Conservation (phyloP, 2,329 filamentous ascomycete genomes). For the Mollisia scopiformis region DNA sequence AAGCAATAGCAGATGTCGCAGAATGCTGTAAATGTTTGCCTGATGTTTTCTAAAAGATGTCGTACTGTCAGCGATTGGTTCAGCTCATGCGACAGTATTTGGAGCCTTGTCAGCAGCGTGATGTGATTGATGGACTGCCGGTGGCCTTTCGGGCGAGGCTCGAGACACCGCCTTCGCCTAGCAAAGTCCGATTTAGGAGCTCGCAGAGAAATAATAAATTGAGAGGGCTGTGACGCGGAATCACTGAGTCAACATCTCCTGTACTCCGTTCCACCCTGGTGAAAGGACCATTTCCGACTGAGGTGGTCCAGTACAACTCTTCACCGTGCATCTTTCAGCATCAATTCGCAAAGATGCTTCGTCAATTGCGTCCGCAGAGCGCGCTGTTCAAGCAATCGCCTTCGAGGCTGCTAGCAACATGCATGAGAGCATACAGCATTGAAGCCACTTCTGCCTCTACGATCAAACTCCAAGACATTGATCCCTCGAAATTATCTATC, state of each 20-base stretch:
- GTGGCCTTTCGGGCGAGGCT: slow-evolving; percentile 23
- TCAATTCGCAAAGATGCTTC: slow-evolving; percentile 46
- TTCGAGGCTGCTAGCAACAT: slow-evolving; percentile 39
- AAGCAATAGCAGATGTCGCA: background rate
- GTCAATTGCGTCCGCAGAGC: slow-evolving; percentile 47
- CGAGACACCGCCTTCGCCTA: background rate
- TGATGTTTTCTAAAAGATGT: slow-evolving; percentile 3
- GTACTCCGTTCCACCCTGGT: background rate
- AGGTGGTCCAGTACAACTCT: background rate
- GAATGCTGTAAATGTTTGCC: background rate
- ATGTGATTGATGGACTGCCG: slow-evolving; percentile 9
- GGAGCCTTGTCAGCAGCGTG: slow-evolving; percentile 16
- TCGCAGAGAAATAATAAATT: slow-evolving; percentile 17
- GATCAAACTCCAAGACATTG: slow-evolving; percentile 65
- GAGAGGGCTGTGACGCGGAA: background rate
- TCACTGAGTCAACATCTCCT: slow-evolving; percentile 12
- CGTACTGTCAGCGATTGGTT: slow-evolving; percentile 3
- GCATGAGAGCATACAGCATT: slow-evolving; percentile 53
- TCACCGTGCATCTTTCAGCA: background rate
- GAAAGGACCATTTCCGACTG: background rate
- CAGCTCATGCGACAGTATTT: background rate
- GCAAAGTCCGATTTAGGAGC: slow-evolving; percentile 18
- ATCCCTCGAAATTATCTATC: slow-evolving; percentile 76
- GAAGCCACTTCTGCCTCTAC: slow-evolving; percentile 37
- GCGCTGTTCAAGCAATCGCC: slow-evolving; percentile 39